Base-by-base conservation (phyloP, 2,329 filamentous ascomycete genomes). In the Aspergillus quadrilineatus region DNA sequence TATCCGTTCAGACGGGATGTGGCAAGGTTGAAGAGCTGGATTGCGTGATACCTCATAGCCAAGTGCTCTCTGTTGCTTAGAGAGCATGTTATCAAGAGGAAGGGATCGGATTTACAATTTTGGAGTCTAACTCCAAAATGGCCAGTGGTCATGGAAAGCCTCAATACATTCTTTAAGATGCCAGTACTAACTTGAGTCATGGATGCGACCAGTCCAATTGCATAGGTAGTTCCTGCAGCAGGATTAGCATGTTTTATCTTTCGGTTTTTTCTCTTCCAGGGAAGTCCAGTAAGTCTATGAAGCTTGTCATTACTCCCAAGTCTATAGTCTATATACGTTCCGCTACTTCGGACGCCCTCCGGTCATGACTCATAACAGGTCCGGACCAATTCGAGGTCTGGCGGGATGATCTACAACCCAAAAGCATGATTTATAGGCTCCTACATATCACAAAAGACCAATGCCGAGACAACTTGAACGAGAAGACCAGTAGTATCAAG, bases 1-100 rank as follows among this genome's bases (percentile, higher is more conserved):
- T 70, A 72, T 57, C 68, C 66, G 10, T 75, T 76, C 56, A 66
- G 67, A 47, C 65, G 72, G 37, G 73, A 77, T 51, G 61, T 74
- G n/a, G 57, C 68, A 26, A 71, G 69, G 55, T 66, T 75, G 60
- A 74, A 69, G 62, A 72, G 68, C 54, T 75, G 73, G 64, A 65
- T 64, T 55, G 50, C 57, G 12, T 60, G 51, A 60, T 30, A 4
- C 30, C 34, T 12, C 26, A 45, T 50, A 49, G 28, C 14, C 15
- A 29, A 39, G 15, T 37, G 15, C 17, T 29, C n/a, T 15, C 14
- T 17, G 39, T 29, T 37, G 6, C 28, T 15, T 8, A 43, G 5
- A 51, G 6, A n/a, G 2, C 28, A 41, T 39, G 36, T 9, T 41
- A 28, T 50, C 34, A n/a, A 34, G 22, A 26, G 45, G 43, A n/a